phyloP scores from a whole-genome alignment of 371 early-diverging fungal genomes.

The Nematocida parisii region DNA sequence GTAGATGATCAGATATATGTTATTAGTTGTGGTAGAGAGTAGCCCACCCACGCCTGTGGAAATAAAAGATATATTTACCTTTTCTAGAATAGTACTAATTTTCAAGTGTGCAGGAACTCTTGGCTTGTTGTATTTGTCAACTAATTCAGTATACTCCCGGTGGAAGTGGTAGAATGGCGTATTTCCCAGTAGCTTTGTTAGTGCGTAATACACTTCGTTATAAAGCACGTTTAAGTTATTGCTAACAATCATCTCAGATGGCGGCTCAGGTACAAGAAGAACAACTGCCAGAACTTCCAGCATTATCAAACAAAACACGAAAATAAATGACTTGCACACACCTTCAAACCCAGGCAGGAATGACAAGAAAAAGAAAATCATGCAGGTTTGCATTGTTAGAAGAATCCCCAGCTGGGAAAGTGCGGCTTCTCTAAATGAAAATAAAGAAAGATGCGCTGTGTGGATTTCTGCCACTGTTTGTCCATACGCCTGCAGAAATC shows the following conservation, averaged over 20 bases:
- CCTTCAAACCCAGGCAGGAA: constrained; percentile 11
- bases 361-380: constrained; percentile 28
- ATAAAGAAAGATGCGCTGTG: constrained; percentile 20
- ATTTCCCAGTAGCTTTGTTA: constrained; percentile 6
- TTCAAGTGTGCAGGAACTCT: background rate
- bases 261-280: constrained; percentile 21
- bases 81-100: constrained; percentile 22
- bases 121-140: constrained; percentile 13
- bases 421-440: constrained; percentile 28
- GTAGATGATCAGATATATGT: constrained; percentile 39
- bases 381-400: constrained; percentile 19
- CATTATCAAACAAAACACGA: constrained; percentile 1
- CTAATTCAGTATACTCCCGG: constrained; percentile 41
- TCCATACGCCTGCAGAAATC: constrained; percentile 17
- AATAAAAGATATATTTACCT: constrained; percentile 53
- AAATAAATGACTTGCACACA: constrained; percentile 7
- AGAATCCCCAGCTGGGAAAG: constrained; percentile 28
- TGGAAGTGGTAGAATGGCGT: constrained; percentile 35
- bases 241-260: constrained; percentile 16
- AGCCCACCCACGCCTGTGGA: constrained; percentile 38
- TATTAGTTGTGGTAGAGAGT: constrained; percentile 4
- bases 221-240: constrained; percentile 1
- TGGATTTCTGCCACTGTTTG: constrained; percentile 45
- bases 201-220: constrained; percentile 23
- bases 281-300: constrained; percentile 1